Percentiles rank a stretch among this genome's conserved stretches.
These are phyloP conservation scores for Pseudozyma sp. DNA, from an alignment of 1,284 basidiomycete species.

Conservation along the genomic window DNA sequence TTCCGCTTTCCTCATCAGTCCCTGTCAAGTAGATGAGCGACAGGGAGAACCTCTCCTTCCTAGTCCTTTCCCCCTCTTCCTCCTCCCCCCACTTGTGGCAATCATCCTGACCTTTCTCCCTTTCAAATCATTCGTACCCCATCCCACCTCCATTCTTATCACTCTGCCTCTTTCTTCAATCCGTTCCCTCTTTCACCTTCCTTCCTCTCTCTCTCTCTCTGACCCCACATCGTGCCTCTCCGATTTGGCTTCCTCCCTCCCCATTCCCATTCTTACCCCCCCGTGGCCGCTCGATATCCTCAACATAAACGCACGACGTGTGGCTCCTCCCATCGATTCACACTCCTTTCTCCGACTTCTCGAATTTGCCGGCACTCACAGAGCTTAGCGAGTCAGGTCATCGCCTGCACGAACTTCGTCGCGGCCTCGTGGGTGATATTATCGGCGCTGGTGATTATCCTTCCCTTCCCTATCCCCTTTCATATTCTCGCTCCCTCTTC, in stretches of 20 bases:
- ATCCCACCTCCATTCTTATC: neutral
- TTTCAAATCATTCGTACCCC: neutral
- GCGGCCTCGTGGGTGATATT: slow-evolving; percentile 44
- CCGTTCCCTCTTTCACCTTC: neutral
- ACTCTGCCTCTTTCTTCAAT: neutral
- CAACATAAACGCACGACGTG: neutral
- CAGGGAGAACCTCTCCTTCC: slow-evolving; percentile 2
- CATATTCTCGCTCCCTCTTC: neutral
- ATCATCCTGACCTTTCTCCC: neutral
- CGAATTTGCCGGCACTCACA: slow-evolving; percentile 9
- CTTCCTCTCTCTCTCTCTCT: neutral
- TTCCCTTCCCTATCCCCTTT: slow-evolving; percentile 3
- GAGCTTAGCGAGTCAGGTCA: slow-evolving; percentile 18
- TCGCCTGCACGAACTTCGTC: slow-evolving; percentile 28
- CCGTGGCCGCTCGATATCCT: slow-evolving; percentile 16
- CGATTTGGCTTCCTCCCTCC: neutral
- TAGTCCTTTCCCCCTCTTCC: neutral
- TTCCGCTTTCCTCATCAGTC: neutral
- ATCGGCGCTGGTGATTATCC: slow-evolving; percentile 51
- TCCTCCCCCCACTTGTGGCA: neutral
- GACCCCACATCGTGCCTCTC: neutral
- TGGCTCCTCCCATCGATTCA: neutral
- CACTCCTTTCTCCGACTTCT: neutral
- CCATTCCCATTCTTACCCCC: neutral
- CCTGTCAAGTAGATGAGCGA: neutral